Evolutionary conservation across 2,329 filamentous ascomycete species (phyloP), one percentile per base, ranked within the genome.

Genomic region (Zymoseptoria brevis): DNA sequence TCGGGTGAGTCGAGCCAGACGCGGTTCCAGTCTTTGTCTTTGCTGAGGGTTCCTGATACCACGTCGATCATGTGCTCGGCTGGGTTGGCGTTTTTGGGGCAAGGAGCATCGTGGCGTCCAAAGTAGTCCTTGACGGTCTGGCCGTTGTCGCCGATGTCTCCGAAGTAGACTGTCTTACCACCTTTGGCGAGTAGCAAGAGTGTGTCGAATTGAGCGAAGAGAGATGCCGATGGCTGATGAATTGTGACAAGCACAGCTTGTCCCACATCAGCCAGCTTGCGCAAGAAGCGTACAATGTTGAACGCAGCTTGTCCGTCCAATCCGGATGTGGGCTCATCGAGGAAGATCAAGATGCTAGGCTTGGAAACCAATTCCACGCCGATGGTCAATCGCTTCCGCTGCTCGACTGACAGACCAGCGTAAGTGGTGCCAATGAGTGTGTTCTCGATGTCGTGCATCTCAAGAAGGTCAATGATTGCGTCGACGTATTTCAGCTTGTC

Each of bases 401-500:
- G 81, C 64, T 86, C 83, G 8, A 75, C 68, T 6, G 71, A 73
- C 0, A 74, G 74, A 0, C 86, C 86, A 48, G 80, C 76, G 2
- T 85, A 84, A 0, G 80, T 73, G 0, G 74, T 74, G 19, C 86
- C 86, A 5, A 88, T 84, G 0, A 80, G 82, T 1, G 86, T 85
- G 1, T 84, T 83, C 1, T 85, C 84, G 49, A 88, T 83, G 4
- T 81, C 76, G 9, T 80, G 75, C 81, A 89, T 85, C 67, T 89
- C 86, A 0, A 89, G 74, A 0, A 89, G 75, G 26, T 73, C 68
- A 22, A 74, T 83, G 49, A 89, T 82, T 7, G 80, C 83, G 67
- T 88, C 85, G 58, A 83, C 85, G 60, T 88, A 88, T 0, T 79
- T 82, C 54, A 86, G 81, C 69, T 89, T 89, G 57, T 89, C 86